A percentile compares a stretch with the other conserved stretches of the same genome.
These are phyloP conservation scores for Rubus idaeus DNA, from an alignment of 306 rosid species.

Conservation along the genomic window DNA sequence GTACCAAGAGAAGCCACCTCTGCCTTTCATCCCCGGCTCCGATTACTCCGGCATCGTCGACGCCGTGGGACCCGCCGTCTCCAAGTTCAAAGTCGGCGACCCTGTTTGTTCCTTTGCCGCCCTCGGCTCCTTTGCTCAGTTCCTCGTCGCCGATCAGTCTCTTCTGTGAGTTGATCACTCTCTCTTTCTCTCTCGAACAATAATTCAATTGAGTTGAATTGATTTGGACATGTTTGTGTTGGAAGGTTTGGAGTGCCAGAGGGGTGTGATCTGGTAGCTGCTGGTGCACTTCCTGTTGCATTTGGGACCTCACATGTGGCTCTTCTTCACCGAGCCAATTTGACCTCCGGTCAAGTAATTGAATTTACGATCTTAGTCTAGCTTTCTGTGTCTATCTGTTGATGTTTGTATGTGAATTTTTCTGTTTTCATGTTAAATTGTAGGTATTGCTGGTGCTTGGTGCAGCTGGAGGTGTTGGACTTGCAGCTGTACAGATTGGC, in stretches of 20 bases:
- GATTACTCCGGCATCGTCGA: slow-evolving; percentile 84
- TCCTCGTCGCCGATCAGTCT: slow-evolving; percentile 61
- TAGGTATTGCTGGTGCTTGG: slow-evolving; percentile 92
- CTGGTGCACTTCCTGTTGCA: slow-evolving; percentile 87
- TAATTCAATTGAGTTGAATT: background rate
- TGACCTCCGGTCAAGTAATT: slow-evolving; percentile 68
- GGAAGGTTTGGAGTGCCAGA: slow-evolving; percentile 76
- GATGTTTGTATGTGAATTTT: background rate
- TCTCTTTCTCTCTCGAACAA: no score
- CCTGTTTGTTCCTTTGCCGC: slow-evolving; percentile 64
- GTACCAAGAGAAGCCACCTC: slow-evolving; percentile 69
- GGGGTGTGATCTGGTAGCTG: slow-evolving; percentile 82
- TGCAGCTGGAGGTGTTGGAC: slow-evolving; percentile 96
- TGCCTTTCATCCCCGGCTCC: slow-evolving; percentile 86
- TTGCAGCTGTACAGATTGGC: slow-evolving; percentile 93
- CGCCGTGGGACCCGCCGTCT: slow-evolving; percentile 67
- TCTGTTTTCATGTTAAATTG: background rate
- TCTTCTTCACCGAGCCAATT: slow-evolving; percentile 75
- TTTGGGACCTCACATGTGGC: slow-evolving; percentile 94
- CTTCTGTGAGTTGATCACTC: slow-evolving; percentile 45
- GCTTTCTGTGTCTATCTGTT: background rate
- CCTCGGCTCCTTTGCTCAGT: slow-evolving; percentile 77
- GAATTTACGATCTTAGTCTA: background rate
- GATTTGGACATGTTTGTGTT: background rate
- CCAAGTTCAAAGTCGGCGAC: slow-evolving; percentile 64